Evolutionary conservation across 73 alveolate genomes (phyloP).

Genomic region (Symbiodinium natans): DNA sequence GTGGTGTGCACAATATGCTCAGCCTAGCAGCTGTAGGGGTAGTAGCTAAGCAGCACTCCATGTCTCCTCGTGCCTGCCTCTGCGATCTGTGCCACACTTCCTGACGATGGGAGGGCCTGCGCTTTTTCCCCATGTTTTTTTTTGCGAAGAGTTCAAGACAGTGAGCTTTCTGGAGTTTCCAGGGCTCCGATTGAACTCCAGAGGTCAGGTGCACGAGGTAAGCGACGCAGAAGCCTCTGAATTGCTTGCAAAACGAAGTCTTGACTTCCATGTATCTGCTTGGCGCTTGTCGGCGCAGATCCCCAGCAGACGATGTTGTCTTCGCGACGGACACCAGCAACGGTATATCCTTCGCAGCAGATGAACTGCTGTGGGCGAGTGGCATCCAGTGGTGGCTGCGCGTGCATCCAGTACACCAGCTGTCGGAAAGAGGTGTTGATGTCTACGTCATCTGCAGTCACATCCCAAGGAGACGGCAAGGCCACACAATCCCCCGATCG

Average conservation of each 20-base stretch:
- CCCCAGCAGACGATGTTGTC: constrained; percentile 72
- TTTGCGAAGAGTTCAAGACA: background rate
- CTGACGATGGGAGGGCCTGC: no score
- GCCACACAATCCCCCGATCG: constrained; percentile 39
- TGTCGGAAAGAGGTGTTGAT: background rate
- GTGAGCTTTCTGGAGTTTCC: constrained; percentile 31
- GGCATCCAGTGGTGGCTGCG: constrained; percentile 35
- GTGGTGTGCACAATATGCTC: no score
- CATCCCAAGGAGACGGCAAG: constrained; percentile 25
- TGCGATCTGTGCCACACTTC: no score
- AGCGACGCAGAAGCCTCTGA: constrained; percentile 25
- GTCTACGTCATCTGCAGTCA: background rate
- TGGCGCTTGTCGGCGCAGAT: background rate
- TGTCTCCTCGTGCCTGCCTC: no score
- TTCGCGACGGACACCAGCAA: constrained; percentile 58
- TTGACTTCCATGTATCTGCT: background rate
- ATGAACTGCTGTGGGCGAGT: constrained; percentile 40
- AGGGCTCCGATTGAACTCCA: constrained; percentile 73
- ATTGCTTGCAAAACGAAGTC: background rate
- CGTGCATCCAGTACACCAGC: constrained; percentile 52
- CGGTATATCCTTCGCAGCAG: constrained; percentile 38
- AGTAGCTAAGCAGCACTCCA: no score
- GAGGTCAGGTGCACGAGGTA: constrained; percentile 51
- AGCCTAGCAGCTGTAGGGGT: no score
- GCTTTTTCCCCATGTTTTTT: no score